These are phyloP conservation scores for Saccharomyces mikatae DNA, from an alignment of 805 yeast genomes.

Conservation along the genomic window DNA sequence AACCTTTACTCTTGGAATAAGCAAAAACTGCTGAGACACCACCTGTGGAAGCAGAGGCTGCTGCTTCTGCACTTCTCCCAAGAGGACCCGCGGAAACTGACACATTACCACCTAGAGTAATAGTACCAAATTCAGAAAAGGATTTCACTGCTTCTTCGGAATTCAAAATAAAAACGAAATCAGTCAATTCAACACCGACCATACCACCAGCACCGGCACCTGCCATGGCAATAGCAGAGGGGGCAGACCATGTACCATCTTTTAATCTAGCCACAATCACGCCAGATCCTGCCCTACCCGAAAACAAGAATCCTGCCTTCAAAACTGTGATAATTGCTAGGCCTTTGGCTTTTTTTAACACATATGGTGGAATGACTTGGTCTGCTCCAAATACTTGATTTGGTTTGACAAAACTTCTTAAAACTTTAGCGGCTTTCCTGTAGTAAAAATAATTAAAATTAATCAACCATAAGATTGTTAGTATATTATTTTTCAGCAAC, in stretches of 20 bases:
- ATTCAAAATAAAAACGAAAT: conserved; percentile 89
- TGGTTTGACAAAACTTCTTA: conserved; percentile 86
- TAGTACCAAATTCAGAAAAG: conserved; percentile 88
- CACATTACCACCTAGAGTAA: conserved; percentile 90
- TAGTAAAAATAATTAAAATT: not conserved
- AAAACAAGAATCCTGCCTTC: conserved; percentile 92
- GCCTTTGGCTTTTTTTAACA: conserved; percentile 85
- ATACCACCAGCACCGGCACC: conserved; percentile 99
- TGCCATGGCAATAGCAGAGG: conserved; percentile 91
- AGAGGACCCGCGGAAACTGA: conserved; percentile 97
- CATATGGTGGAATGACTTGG: conserved; percentile 79
- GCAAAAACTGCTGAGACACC: conserved; percentile 86
- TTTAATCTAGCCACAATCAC: conserved; percentile 88
- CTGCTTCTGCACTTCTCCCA: conserved; percentile 96
- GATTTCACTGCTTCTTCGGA: conserved; percentile 83
- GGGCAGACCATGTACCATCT: conserved; percentile 96
- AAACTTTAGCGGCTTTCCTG: conserved; percentile 87
- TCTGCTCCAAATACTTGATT: conserved; percentile 89
- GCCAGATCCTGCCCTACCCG: conserved; percentile 97
- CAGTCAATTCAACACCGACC: conserved; percentile 93
- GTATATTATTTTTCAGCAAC: not conserved
- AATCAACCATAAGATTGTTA: not conserved
- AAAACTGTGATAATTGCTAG: conserved; percentile 88
- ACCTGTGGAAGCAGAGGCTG: conserved; percentile 83
- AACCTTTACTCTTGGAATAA: conserved; percentile 92